Percentiles rank a stretch among this genome's conserved stretches.
phyloP scores from a whole-genome alignment of 805 yeast genomes.

The Clavispora asparagi region DNA sequence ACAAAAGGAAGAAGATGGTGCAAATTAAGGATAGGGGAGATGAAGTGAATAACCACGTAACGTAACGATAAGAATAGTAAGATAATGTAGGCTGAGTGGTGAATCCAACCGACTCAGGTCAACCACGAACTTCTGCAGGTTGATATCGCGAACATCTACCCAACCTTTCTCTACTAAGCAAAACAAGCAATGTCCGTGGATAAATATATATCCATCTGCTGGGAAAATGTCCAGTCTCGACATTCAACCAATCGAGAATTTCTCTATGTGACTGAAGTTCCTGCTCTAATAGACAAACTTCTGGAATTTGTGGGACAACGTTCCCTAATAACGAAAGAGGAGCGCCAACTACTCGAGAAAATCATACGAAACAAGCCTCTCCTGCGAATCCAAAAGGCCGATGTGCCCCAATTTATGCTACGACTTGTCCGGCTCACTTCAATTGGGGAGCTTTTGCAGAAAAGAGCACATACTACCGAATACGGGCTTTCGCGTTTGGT shows the following conservation, averaged over 20 bases:
- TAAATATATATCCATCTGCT: constrained; percentile 6
- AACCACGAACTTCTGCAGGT: background rate
- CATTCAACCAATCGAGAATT: background rate
- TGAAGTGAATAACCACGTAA: too few species aligned
- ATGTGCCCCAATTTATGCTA: constrained; percentile 10
- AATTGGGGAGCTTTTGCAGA: constrained; percentile 4
- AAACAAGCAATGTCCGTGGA: background rate
- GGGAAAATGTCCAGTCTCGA: constrained; percentile 5
- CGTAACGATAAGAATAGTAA: too few species aligned
- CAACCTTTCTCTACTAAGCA: background rate
- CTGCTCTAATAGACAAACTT: constrained; percentile 7
- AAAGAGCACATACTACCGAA: background rate
- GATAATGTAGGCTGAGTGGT: too few species aligned
- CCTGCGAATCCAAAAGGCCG: constrained; percentile 8
- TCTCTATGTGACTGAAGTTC: constrained; percentile 6
- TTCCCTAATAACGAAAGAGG: constrained; percentile 6
- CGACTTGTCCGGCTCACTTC: constrained; percentile 9
- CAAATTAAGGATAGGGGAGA: too few species aligned
- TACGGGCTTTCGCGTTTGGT: background rate
- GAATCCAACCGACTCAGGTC: too few species aligned
- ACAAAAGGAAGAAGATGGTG: too few species aligned
- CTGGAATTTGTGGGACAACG: constrained; percentile 7
- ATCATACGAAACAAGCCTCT: constrained; percentile 7
- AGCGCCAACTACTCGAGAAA: constrained; percentile 4
- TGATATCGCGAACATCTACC: background rate